A percentile compares a stretch with the other conserved stretches of the same genome.
phyloP scores from a whole-genome alignment of 2,329 filamentous ascomycete species.

The Thelonectria olida region DNA sequence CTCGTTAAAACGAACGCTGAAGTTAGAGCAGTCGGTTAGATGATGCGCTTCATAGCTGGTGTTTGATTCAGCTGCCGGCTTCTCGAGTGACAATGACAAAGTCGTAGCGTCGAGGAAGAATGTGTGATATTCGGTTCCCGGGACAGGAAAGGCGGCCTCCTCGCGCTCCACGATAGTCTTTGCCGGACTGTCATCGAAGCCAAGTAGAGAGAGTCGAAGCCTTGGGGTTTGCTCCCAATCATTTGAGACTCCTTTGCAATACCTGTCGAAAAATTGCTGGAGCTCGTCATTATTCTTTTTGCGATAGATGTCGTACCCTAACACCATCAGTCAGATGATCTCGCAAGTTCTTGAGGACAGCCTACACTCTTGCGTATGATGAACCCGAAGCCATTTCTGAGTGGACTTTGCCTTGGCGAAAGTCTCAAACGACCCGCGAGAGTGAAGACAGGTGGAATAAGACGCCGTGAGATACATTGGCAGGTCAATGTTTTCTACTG shows the following conservation, averaged over 20 bases:
- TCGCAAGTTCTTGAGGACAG: too few relatives aligned
- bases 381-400: neutral
- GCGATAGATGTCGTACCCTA: slow-evolving; percentile 3
- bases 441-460: neutral
- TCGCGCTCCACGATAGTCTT: neutral
- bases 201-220: neutral
- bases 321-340: too few relatives aligned
- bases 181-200: slow-evolving; percentile 1
- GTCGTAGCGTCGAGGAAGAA: too few relatives aligned
- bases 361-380: neutral
- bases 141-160: neutral
- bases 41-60: too few relatives aligned
- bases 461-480: slow-evolving; percentile 3
- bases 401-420: neutral
- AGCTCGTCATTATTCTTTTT: neutral
- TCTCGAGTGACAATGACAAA: too few relatives aligned
- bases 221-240: neutral
- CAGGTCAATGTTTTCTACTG: neutral
- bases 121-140: too few relatives aligned
- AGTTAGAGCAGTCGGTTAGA: too few relatives aligned
- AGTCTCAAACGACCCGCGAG: neutral
- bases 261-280: neutral
- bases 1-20: neutral
- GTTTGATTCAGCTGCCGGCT: too few relatives aligned
- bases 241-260: neutral